Evolutionary conservation across 2,329 filamentous ascomycete genomes (phyloP), one percentile per base, ranked within the genome.

Genomic region (Aspergillus pseudonomiae): DNA sequence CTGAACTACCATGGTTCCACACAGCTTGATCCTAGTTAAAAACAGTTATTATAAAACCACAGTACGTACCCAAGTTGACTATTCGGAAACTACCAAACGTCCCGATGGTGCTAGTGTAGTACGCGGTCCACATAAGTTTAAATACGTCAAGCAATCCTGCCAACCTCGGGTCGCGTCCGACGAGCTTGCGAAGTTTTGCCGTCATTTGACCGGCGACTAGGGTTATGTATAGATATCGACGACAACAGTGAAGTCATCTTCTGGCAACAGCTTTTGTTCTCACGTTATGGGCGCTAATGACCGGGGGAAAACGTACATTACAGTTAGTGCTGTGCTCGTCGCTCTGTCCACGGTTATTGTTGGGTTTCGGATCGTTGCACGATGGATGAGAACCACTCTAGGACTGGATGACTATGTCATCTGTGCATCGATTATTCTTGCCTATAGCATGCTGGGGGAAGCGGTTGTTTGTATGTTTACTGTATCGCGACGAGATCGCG

Each of bases 351-450:
- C 48, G 48, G 19, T 32, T n/a, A 16, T 58, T 24, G 56, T 58
- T 10, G 56, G 28, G 10, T 32, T 58, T 48, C 56, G 56, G 6
- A 36, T 58, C 19, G 34, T n/a, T 4, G 41, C 41, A 24, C n/a
- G 56, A 58, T 58, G 56, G 56, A 41, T 36, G n/a, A 58, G 41
- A 28, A 48, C 43, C 2, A 48, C 41, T 4, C 19, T 58, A 28
- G 56, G 56, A 34, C 19, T 26, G 43, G 56, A 58, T 26, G 56
- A 58, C 56, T 58, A 58, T 48, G 56, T 48, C 5, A 58, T 58
- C 34, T 58, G 56, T 34, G 32, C 34, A 9, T 58, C 56, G 24
- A 58, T 58, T 48, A 24, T 58, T 19, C 11, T 58, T n/a, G 56
- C 56, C 1, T 58, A 58, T 16, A 48, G 56, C 43, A 58, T 58